Percentiles rank a stretch among this genome's conserved stretches.
phyloP scores from a whole-genome alignment of 805 yeast species.

The Sungouiozyma ichnusensis region DNA sequence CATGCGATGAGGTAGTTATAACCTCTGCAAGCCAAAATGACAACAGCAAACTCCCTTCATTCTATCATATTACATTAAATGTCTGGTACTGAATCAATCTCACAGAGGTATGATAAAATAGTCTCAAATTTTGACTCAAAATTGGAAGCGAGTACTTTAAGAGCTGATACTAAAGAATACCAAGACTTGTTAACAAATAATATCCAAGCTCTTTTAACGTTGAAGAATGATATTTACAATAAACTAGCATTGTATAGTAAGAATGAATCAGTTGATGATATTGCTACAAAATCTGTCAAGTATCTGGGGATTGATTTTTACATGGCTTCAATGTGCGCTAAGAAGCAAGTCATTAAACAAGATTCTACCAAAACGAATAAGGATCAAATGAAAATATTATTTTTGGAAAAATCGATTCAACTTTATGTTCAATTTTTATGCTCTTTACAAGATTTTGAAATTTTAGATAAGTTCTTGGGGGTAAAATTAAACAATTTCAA shows the following conservation, averaged over 20 bases:
- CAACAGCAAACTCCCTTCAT: too few species aligned
- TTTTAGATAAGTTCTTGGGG: constrained; percentile 32
- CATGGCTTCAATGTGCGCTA: constrained; percentile 34
- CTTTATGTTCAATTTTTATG: constrained; percentile 37
- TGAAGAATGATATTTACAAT: constrained; percentile 34
- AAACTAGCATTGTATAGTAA: constrained; percentile 53
- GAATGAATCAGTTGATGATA: constrained; percentile 63
- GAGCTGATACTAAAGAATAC: constrained; percentile 35
- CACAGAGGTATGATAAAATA: constrained; percentile 14
- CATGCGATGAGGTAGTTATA: neutral
- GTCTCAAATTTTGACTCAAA: constrained; percentile 10
- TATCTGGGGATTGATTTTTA: constrained; percentile 51
- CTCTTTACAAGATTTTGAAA: constrained; percentile 35
- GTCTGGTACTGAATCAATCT: neutral
- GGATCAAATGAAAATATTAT: constrained; percentile 25
- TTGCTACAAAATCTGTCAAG: constrained; percentile 51
- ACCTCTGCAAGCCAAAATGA: too few species aligned
- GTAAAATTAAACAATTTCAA: constrained; percentile 34
- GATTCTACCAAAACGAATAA: constrained; percentile 8
- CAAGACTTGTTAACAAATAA: constrained; percentile 31
- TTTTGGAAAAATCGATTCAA: constrained; percentile 34
- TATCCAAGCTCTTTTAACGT: constrained; percentile 35
- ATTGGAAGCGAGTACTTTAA: constrained; percentile 16
- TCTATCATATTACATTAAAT: too few species aligned
- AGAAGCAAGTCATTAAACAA: constrained; percentile 18